These are phyloP conservation scores for Zoysia matrella DNA, from an alignment of 202 grass and related monocot genomes.

Conservation along the genomic window DNA sequence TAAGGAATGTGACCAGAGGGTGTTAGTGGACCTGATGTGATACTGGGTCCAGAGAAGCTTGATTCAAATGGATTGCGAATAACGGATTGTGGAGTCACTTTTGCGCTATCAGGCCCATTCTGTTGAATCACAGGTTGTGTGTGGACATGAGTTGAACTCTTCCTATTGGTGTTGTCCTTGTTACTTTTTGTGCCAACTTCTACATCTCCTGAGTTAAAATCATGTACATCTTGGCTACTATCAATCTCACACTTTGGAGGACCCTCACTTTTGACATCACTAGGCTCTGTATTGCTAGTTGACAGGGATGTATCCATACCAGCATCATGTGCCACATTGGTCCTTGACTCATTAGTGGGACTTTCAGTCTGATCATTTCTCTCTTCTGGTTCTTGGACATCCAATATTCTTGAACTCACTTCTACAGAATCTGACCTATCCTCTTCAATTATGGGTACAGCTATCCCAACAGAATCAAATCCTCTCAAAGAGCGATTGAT, in stretches of 20 bases:
- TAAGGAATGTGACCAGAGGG: constrained; percentile 75
- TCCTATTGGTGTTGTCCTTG: constrained; percentile 5
- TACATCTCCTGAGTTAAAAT: constrained; percentile 56
- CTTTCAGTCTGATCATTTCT: constrained; percentile 27
- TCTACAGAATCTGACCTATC: constrained; percentile 34
- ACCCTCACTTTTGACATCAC: constrained; percentile 28
- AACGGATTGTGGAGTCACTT: constrained; percentile 26
- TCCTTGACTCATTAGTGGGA: constrained; percentile 7
- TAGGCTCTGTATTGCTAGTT: constrained; percentile 7
- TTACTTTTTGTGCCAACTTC: constrained; percentile 22
- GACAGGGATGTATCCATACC: constrained; percentile 12
- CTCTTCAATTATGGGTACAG: constrained; percentile 48
- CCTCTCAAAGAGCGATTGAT: constrained; percentile 37
- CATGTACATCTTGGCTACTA: constrained; percentile 30
- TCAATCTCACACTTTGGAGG: constrained; percentile 38
- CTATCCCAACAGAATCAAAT: constrained; percentile 42
- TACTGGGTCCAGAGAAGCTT: constrained; percentile 58
- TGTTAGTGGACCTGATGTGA: constrained; percentile 44
- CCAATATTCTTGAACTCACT: constrained; percentile 38
- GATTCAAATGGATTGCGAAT: constrained; percentile 56
- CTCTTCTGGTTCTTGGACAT: constrained; percentile 42
- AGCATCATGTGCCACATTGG: neutral
- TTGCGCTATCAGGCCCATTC: constrained; percentile 40
- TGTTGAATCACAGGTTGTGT: constrained; percentile 38
- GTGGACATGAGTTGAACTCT: constrained; percentile 31